These are phyloP conservation scores for Teunomyces cretensis DNA, from an alignment of 805 yeast species.

Conservation along the genomic window DNA sequence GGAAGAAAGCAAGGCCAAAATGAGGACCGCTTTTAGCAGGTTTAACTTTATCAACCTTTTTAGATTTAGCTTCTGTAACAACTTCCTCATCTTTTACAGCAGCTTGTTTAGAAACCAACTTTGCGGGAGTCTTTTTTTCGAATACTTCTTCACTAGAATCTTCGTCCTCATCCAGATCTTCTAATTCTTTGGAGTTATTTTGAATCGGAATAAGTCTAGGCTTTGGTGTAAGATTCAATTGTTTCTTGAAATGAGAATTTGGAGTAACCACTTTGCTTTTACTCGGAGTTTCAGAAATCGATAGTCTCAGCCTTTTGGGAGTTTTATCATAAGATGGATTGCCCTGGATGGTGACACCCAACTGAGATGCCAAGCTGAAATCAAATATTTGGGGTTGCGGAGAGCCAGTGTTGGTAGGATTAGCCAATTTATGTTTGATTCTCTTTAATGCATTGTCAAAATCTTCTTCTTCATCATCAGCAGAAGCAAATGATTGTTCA, in stretches of 20 bases:
- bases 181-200: conserved; percentile 10
- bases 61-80: background rate
- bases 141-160: conserved; percentile 2
- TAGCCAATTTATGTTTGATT: conserved; percentile 12
- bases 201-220: conserved; percentile 14
- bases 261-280: background rate
- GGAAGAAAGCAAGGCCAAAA: conserved; percentile 1
- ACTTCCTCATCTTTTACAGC: background rate
- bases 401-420: conserved; percentile 5
- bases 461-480: conserved; percentile 23
- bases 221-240: conserved; percentile 9
- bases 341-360: conserved; percentile 26
- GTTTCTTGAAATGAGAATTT: background rate
- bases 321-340: conserved; percentile 10
- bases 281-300: conserved; percentile 10
- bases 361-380: conserved; percentile 33
- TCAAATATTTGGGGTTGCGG: conserved; percentile 3
- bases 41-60: background rate
- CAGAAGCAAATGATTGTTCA: conserved; percentile 2
- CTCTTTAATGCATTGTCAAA: conserved; percentile 22
- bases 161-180: conserved; percentile 12
- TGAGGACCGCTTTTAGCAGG: background rate
- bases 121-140: too few relatives aligned
- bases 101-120: background rate
- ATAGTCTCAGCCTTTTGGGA: conserved; percentile 9